Conservation (phyloP, 148 eudicot genomes). For the Rhododendron vialii region DNA sequence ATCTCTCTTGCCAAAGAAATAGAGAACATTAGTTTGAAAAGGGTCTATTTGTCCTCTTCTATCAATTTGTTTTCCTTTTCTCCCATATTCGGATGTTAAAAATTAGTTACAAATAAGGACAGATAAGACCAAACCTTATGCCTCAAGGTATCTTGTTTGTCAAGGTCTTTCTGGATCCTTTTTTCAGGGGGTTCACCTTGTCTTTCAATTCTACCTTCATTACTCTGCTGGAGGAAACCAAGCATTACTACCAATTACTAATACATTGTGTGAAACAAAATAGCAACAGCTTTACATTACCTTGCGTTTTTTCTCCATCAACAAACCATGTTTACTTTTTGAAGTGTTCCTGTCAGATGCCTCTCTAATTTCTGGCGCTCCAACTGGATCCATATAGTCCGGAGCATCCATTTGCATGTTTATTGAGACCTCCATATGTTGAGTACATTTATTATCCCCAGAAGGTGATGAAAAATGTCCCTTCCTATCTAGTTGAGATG, state of each 20-base stretch:
- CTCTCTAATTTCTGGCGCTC: not conserved
- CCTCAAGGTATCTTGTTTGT: conserved; percentile 48
- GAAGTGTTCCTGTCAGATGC: conserved; percentile 5
- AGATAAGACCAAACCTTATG: conserved; percentile 34
- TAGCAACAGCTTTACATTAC: conserved; percentile 14
- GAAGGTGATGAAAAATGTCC: conserved; percentile 29
- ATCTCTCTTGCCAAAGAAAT: conserved; percentile 36
- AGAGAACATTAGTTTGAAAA: conserved; percentile 6
- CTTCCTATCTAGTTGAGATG: conserved; percentile 22
- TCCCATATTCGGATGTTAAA: not conserved
- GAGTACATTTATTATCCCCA: conserved; percentile 16
- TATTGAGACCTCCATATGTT: conserved; percentile 11
- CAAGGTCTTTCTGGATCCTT: conserved; percentile 40
- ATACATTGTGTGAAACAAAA: not conserved
- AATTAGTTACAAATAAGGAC: not conserved
- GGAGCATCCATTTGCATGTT: conserved; percentile 15
- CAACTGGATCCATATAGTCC: conserved; percentile 1
- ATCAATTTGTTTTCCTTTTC: not conserved
- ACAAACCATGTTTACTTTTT: conserved; percentile 25
- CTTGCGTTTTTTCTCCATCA: conserved; percentile 45
- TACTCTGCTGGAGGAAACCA: conserved; percentile 29
- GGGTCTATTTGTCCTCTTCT: not conserved
- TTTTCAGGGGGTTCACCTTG: conserved; percentile 43
- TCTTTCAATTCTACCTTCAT: conserved; percentile 29
- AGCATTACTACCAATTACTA: not conserved